Evolutionary conservation across 305 asterid species (phyloP).

Genomic region (Ilex paraguariensis): DNA sequence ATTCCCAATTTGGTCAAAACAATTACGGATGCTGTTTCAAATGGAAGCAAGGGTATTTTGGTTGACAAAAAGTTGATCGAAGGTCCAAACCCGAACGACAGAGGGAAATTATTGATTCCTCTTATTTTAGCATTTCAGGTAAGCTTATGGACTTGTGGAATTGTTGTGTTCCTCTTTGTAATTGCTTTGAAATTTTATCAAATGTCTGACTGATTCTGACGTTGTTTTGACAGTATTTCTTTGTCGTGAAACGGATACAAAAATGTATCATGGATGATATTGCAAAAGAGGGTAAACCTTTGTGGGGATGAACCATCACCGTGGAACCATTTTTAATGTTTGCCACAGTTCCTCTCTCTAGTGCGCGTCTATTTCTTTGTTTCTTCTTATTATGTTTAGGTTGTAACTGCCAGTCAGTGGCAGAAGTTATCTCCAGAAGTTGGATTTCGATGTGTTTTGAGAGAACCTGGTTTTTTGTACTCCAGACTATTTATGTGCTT

Average conservation of each 20-base stretch:
- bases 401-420: too few species aligned
- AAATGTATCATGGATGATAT: constrained; percentile 56
- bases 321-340: too few species aligned
- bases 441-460: too few species aligned
- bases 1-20: constrained; percentile 65
- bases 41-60: constrained; percentile 60
- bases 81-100: constrained; percentile 79
- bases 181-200: not conserved
- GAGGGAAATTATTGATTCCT: constrained; percentile 75
- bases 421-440: too few species aligned
- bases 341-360: too few species aligned
- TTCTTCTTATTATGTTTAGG: too few species aligned
- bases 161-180: not conserved
- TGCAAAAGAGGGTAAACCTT: constrained; percentile 38
- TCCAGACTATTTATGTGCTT: too few species aligned
- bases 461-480: too few species aligned
- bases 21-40: constrained; percentile 58
- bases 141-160: constrained; percentile 19
- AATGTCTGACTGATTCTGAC: constrained; percentile 8
- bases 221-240: constrained; percentile 47
- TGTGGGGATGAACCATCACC: constrained; percentile 38
- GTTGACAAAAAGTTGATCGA: constrained; percentile 79
- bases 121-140: constrained; percentile 73
- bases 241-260: constrained; percentile 62
- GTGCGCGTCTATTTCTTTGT: too few species aligned